phyloP scores from a whole-genome alignment of 306 rosid species.

The Begonia masoniana region DNA sequence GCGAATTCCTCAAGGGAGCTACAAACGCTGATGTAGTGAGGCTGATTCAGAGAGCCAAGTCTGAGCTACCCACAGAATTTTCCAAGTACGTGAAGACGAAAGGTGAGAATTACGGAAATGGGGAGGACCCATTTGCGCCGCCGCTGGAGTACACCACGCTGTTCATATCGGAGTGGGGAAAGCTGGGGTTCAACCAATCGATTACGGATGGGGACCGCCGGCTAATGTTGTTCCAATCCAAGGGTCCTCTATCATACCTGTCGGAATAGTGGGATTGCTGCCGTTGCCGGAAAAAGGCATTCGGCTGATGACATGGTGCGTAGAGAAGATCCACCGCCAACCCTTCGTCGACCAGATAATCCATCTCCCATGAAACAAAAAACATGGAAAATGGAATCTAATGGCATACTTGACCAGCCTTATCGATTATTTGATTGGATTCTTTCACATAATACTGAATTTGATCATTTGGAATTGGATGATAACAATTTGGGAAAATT shows the following conservation, averaged over 20 bases:
- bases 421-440: no score
- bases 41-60: conserved; percentile 49
- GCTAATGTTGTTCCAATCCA: conserved; percentile 49
- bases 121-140: conserved; percentile 50
- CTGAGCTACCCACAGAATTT: conserved; percentile 30
- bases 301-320: conserved; percentile 68
- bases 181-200: conserved; percentile 63
- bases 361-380: background rate
- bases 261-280: conserved; percentile 36
- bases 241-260: conserved; percentile 43
- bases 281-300: conserved; percentile 39
- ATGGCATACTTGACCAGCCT: no score
- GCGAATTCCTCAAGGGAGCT: conserved; percentile 14
- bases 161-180: conserved; percentile 68
- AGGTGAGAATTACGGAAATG: conserved; percentile 9
- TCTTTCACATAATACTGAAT: no score
- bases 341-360: conserved; percentile 27
- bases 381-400: no score
- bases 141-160: conserved; percentile 34
- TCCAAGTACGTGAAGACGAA: conserved; percentile 34
- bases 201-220: conserved; percentile 60
- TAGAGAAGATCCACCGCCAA: conserved; percentile 29
- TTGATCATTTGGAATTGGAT: no score
- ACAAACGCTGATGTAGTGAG: conserved; percentile 26
- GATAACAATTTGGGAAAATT: no score